Percentiles rank a stretch among this genome's conserved stretches.
phyloP scores from a whole-genome alignment of 1,284 basidiomycete genomes.

The Hypsizygus ulmarius region DNA sequence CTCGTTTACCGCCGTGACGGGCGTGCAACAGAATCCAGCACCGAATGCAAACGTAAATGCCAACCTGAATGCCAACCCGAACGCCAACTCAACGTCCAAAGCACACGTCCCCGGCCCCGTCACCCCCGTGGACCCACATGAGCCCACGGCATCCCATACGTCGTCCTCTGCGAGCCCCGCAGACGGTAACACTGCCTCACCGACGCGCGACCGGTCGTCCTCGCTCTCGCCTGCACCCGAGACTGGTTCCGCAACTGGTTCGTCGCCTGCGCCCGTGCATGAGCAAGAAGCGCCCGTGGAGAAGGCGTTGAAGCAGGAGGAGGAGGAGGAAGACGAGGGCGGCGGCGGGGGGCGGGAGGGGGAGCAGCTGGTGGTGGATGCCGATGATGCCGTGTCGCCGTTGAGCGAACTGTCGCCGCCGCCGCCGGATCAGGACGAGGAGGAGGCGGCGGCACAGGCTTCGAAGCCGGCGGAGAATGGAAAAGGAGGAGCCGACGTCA shows the following conservation, averaged over 20 bases:
- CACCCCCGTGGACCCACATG: slow-evolving; percentile 26
- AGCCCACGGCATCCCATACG: slow-evolving; percentile 22
- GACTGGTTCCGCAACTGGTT: slow-evolving; percentile 27
- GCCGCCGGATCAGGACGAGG: slow-evolving; percentile 38
- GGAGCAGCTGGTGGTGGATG: slow-evolving; percentile 33
- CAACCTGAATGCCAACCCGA: slow-evolving; percentile 3
- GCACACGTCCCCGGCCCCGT: slow-evolving; percentile 7
- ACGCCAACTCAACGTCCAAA: too few relatives aligned
- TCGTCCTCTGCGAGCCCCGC: slow-evolving; percentile 27
- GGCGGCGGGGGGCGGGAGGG: slow-evolving; percentile 2
- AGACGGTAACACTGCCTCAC: slow-evolving; percentile 25
- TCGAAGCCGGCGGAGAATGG: slow-evolving; percentile 20
- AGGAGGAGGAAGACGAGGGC: slow-evolving; percentile 18
- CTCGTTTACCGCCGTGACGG: slow-evolving; percentile 17
- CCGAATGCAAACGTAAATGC: slow-evolving; percentile 3
- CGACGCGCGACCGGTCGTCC: slow-evolving; percentile 40
- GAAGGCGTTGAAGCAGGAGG: slow-evolving; percentile 13
- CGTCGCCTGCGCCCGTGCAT: slow-evolving; percentile 27
- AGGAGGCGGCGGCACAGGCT: slow-evolving; percentile 27
- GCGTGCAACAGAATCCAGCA: slow-evolving; percentile 28
- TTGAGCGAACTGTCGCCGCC: slow-evolving; percentile 69
- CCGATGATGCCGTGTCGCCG: slow-evolving; percentile 47
- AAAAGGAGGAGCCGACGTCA: neutral
- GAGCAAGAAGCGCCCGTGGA: slow-evolving; percentile 29
- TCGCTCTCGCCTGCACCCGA: slow-evolving; percentile 54